Conservation (phyloP, 208 protist genomes). For the Leishmania arabica region DNA sequence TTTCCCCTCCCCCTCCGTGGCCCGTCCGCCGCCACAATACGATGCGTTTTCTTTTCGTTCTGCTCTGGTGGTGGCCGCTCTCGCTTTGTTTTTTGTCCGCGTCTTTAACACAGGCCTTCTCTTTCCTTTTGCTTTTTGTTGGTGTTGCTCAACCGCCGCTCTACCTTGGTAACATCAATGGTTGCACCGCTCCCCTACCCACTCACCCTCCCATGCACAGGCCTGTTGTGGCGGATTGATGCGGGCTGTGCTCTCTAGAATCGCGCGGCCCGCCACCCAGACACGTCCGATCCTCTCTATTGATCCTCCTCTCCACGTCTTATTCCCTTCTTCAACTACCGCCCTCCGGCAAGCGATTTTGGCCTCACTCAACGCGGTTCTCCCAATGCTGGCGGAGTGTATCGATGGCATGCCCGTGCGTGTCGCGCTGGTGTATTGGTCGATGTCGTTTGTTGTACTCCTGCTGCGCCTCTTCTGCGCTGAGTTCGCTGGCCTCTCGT, state of each 20-base stretch:
- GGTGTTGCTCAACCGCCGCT: not conserved
- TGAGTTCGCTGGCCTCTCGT: conserved; percentile 37
- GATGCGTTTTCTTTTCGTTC: not conserved
- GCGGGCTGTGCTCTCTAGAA: not conserved
- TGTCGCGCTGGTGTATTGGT: conserved; percentile 58
- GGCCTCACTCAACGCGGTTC: not conserved
- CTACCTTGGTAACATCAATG: not conserved
- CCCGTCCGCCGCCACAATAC: not conserved
- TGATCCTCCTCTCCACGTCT: not conserved
- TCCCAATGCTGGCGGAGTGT: conserved; percentile 1
- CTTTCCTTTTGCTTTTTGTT: not conserved
- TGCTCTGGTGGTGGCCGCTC: not conserved
- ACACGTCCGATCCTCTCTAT: not conserved
- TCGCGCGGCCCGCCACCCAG: not conserved
- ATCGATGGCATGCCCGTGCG: not conserved
- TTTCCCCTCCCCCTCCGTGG: not conserved
- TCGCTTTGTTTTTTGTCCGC: not conserved
- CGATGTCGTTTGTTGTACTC: conserved; percentile 38
- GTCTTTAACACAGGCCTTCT: not conserved
- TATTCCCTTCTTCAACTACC: not conserved
- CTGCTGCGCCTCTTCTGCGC: conserved; percentile 34
- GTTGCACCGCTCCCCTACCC: not conserved
- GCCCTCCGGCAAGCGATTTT: not conserved
- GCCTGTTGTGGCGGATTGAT: not conserved
- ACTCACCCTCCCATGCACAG: not conserved